phyloP scores from a whole-genome alignment of 139 green algal species.

The Volvox africanus region DNA sequence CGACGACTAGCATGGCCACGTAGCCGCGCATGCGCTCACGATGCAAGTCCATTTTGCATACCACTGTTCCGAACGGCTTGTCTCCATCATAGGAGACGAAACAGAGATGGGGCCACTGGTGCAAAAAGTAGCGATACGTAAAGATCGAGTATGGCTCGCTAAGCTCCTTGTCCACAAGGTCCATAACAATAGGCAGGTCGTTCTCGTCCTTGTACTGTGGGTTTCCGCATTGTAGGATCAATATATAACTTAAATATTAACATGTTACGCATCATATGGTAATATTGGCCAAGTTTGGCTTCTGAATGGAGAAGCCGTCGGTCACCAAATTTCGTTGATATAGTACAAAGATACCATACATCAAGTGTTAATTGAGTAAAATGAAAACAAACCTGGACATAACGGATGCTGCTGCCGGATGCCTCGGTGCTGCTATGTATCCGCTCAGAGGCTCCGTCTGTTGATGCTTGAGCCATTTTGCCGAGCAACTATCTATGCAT shows the following conservation, averaged over 20 bases:
- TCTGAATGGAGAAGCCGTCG: background rate
- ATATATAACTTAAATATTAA: background rate
- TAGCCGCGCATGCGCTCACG: conserved; percentile 88
- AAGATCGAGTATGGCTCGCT: conserved; percentile 99
- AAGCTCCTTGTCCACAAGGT: conserved; percentile 93
- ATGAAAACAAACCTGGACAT: conserved; percentile 40
- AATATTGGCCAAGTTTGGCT: too few relatives aligned
- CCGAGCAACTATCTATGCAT: background rate
- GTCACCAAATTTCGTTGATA: background rate
- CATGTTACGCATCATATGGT: too few relatives aligned
- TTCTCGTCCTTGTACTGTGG: conserved; percentile 87
- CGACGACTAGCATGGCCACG: conserved; percentile 98
- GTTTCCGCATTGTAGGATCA: background rate
- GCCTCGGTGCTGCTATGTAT: background rate
- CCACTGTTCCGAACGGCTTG: conserved; percentile 81
- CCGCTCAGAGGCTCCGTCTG: background rate
- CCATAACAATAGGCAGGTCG: conserved; percentile 92
- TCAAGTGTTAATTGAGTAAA: background rate
- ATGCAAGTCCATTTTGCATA: conserved; percentile 96
- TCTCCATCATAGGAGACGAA: conserved; percentile 82
- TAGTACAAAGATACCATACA: background rate
- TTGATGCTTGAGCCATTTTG: background rate
- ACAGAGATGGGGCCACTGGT: conserved; percentile 94
- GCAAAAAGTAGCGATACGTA: conserved; percentile 97
- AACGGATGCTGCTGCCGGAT: conserved; percentile 22